Evolutionary conservation across 1,284 basidiomycete genomes (phyloP), one percentile per base, ranked within the genome.

Genomic region (Rhizoctonia solani): DNA sequence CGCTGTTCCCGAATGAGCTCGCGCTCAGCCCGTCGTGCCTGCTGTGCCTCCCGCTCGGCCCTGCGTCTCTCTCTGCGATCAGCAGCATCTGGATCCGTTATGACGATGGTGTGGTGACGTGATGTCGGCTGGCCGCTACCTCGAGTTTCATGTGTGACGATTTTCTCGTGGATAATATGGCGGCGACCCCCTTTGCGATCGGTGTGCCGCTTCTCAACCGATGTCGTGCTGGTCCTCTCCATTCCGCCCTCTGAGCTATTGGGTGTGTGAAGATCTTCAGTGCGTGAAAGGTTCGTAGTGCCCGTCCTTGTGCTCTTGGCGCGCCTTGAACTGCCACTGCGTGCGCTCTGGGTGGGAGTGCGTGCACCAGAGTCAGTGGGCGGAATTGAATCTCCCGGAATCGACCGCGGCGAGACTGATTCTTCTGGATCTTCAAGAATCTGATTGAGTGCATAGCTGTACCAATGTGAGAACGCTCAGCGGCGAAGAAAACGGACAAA

Each of bases 1-100:
- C 58, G 44, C 46, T 61, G 58, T 52, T 50, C 58, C 30, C 58
- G 58, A 23, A 37, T 37, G 30, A 61, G 58, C 30, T 61, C 58
- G 4, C 58, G 58, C 58, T 61, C 58, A 30, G 46, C 46, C 1
- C 58, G 29, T 4, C 58, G 58, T 5, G 47, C 58, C 32, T 61
- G 58, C 47, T 61, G 58, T 6, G 58, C 46, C 46, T 61, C 58
- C 3, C 58, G 58, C n/a, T 44, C 58, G 19, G 47, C 44, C 16
- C 47, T 4, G 9, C 58, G 44, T 23, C 52, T 47, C 19, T 44
- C 58, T 46, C 47, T 61, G 27, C 58, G 58, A 3, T 44, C 58
- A 19, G 58, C 58, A 16, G 27, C n/a, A 21, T 61, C 58, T 1
- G 58, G 58, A 23, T 61, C 58, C 32, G 58, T 61, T 30, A 61